Conservation (phyloP, 805 yeast genomes). For the Clavispora asparagi region DNA sequence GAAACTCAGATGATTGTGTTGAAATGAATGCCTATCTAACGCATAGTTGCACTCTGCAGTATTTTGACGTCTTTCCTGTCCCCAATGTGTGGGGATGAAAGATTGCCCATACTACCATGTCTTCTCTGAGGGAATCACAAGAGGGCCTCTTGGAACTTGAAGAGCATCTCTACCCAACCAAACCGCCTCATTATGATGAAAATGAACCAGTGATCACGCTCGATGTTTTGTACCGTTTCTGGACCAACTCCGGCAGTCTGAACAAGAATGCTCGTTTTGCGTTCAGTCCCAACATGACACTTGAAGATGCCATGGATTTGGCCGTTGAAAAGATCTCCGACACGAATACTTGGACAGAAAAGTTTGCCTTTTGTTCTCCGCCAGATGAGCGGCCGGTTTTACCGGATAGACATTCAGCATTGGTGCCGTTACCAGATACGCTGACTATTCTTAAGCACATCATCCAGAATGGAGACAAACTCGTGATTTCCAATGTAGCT, state of each 20-base stretch:
- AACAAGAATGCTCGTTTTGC: neutral
- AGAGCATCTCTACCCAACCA: neutral
- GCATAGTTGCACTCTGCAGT: no score
- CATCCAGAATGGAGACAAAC: neutral
- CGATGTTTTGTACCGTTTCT: neutral
- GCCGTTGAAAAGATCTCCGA: neutral
- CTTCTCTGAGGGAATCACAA: neutral
- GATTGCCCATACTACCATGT: neutral
- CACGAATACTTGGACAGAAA: neutral
- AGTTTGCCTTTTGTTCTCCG: neutral
- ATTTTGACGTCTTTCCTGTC: no score
- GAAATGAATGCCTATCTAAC: no score
- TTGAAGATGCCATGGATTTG: neutral
- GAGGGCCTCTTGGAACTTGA: neutral
- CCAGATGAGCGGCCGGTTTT: neutral
- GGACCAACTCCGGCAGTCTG: neutral
- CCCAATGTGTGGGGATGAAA: no score
- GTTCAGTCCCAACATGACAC: neutral
- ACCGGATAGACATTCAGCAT: neutral
- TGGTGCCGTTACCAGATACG: neutral
- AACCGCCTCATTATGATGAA: neutral
- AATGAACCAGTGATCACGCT: neutral
- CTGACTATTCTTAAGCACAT: neutral
- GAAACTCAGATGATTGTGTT: no score
- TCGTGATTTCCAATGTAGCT: neutral